Conservation (phyloP, 805 yeast species). For the Kluyveromyces wickerhamii region DNA sequence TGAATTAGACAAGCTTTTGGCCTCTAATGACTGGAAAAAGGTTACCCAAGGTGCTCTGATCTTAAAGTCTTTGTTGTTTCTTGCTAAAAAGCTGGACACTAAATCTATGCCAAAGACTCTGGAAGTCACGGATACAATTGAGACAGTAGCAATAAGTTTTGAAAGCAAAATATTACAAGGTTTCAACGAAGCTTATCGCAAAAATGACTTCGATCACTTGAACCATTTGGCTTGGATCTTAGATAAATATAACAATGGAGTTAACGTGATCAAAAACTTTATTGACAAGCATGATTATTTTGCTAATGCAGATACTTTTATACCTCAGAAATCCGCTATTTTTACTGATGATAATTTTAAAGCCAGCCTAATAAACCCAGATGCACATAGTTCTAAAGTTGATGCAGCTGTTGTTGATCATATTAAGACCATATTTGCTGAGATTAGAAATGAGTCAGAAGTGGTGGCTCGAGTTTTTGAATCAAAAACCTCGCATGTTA, state of each 20-base stretch:
- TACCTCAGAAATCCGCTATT: conserved; percentile 22
- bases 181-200: conserved; percentile 68
- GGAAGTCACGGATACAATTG: conserved; percentile 38
- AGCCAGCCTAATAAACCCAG: conserved; percentile 54
- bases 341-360: conserved; percentile 45
- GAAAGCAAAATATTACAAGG: conserved; percentile 62
- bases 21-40: conserved; percentile 45
- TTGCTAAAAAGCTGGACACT: conserved; percentile 58
- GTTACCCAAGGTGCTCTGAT: conserved; percentile 53
- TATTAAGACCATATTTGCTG: conserved; percentile 48
- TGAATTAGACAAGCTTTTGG: conserved; percentile 51
- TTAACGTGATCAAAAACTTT: conserved; percentile 71
- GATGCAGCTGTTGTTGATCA: conserved; percentile 46
- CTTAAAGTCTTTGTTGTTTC: conserved; percentile 53
- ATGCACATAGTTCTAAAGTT: conserved; percentile 37
- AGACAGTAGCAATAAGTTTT: conserved; percentile 66
- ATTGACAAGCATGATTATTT: conserved; percentile 74
- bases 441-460: conserved; percentile 64
- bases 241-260: conserved; percentile 77
- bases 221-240: conserved; percentile 67
- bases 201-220: conserved; percentile 62
- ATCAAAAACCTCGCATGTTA: conserved; percentile 53
- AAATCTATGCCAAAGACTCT: conserved; percentile 40
- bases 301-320: conserved; percentile 29
- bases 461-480: conserved; percentile 67